Evolutionary conservation across 306 rosid genomes (phyloP).

Genomic region (Elaeagnus macrophylla): DNA sequence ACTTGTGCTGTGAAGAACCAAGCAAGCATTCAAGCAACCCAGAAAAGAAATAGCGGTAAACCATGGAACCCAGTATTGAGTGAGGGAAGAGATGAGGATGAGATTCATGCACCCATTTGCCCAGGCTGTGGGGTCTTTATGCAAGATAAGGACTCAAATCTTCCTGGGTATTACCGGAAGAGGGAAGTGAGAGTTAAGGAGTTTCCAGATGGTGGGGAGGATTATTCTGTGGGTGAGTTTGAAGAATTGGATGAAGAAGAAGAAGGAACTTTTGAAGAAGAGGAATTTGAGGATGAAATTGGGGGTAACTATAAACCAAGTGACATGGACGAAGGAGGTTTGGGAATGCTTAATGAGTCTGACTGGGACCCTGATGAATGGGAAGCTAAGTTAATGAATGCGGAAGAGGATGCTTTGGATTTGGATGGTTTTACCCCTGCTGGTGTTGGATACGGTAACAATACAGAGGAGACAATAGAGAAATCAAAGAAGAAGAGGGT

Average conservation of each 20-base stretch:
- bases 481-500: constrained; percentile 57
- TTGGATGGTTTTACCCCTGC: constrained; percentile 67
- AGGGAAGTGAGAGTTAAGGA: constrained; percentile 30
- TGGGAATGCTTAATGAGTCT: constrained; percentile 29
- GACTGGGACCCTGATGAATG: constrained; percentile 75
- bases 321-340: constrained; percentile 23
- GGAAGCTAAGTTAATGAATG: constrained; percentile 54
- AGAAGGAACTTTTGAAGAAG: constrained; percentile 15
- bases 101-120: constrained; percentile 57
- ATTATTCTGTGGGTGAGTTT: constrained; percentile 17
- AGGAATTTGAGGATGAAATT: constrained; percentile 17
- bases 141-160: constrained; percentile 65
- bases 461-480: constrained; percentile 51
- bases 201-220: constrained; percentile 27
- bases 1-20: constrained; percentile 35
- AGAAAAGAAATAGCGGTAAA: constrained; percentile 27
- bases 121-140: constrained; percentile 96
- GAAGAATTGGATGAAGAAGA: constrained; percentile 17
- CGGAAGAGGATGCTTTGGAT: constrained; percentile 37
- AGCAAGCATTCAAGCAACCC: constrained; percentile 15
- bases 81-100: constrained; percentile 92
- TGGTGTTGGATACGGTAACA: constrained; percentile 82
- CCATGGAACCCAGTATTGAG: constrained; percentile 43
- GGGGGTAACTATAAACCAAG: constrained; percentile 25
- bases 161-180: constrained; percentile 64